Conservation (phyloP, 257 asterid species). For the Solanum pinnatisectum region DNA sequence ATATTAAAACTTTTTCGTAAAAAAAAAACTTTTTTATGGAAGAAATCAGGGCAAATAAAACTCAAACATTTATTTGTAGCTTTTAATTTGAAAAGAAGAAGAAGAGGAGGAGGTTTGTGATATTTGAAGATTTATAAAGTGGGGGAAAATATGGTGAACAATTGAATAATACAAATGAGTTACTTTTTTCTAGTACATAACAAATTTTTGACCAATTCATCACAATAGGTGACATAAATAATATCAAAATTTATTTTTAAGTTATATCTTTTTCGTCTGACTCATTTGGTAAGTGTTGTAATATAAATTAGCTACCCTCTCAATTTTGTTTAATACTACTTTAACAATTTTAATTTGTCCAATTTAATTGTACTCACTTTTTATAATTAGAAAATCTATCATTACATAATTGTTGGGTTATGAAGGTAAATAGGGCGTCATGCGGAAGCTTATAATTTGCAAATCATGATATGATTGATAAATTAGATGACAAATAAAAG, state of each 20-base stretch:
- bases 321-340: background rate
- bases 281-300: background rate
- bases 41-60: too few relatives aligned
- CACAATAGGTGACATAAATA: background rate
- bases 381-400: background rate
- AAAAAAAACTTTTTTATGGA: too few relatives aligned
- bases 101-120: background rate
- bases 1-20: too few relatives aligned
- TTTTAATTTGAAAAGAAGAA: background rate
- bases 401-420: background rate
- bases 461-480: too few relatives aligned
- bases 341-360: background rate
- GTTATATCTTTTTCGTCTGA: background rate
- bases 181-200: background rate
- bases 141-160: too few relatives aligned
- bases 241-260: background rate
- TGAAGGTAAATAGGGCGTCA: too few relatives aligned
- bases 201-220: background rate
- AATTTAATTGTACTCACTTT: background rate
- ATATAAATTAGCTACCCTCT: background rate
- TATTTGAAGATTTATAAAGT: background rate
- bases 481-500: too few relatives aligned
- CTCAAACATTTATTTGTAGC: background rate
- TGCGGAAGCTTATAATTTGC: too few relatives aligned
- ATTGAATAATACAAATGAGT: background rate